Conservation (phyloP, 441 rosid species). For the Lepidium campestre region DNA sequence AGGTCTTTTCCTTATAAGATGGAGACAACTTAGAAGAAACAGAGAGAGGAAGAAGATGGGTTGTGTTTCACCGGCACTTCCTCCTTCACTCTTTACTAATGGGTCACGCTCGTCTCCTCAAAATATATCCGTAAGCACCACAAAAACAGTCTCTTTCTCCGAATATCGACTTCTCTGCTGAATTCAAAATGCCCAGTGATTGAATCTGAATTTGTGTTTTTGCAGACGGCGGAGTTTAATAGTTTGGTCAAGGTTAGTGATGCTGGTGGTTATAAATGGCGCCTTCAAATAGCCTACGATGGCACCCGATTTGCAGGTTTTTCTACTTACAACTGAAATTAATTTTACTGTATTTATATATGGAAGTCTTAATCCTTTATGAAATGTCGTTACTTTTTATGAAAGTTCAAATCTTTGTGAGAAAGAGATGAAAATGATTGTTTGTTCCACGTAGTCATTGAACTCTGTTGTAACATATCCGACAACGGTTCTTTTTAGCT, state of each 20-base stretch:
- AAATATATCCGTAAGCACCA: constrained; percentile 6
- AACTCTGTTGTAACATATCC: neutral
- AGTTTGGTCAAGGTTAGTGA: constrained; percentile 23
- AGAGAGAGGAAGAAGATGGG: constrained; percentile 21
- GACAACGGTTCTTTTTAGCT: neutral
- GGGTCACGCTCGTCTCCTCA: constrained; percentile 23
- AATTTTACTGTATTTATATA: no score
- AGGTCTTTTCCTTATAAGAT: neutral
- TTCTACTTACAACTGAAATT: neutral
- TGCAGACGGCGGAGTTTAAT: constrained; percentile 21
- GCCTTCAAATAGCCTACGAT: constrained; percentile 76
- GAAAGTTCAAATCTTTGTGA: neutral
- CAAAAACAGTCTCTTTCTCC: neutral
- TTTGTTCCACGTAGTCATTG: neutral
- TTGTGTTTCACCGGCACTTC: constrained; percentile 24
- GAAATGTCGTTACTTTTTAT: neutral
- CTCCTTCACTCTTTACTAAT: constrained; percentile 26
- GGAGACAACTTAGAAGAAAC: neutral
- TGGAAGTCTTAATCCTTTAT: no score
- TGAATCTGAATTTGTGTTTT: neutral
- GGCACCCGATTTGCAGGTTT: constrained; percentile 77
- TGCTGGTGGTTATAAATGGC: constrained; percentile 54
- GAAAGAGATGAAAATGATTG: neutral
- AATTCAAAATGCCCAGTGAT: neutral
- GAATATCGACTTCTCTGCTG: neutral